These are phyloP conservation scores for Tetraselmis chui DNA, from an alignment of 139 green algal genomes.

Conservation along the genomic window DNA sequence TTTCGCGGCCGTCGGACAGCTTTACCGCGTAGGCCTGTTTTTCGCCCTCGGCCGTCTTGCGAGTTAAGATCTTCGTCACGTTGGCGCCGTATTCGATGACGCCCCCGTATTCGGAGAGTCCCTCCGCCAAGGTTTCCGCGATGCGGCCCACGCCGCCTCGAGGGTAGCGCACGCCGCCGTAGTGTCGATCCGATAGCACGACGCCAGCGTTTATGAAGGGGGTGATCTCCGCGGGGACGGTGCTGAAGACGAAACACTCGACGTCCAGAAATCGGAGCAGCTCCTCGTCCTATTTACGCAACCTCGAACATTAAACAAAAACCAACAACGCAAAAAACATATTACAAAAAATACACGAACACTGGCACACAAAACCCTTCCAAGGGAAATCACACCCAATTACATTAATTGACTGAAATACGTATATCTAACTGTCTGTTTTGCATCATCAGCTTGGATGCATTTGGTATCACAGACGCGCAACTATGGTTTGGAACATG, in stretches of 20 bases:
- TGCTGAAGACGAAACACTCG: slow-evolving; percentile 94
- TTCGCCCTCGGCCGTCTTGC: slow-evolving; percentile 27
- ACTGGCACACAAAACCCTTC: no score
- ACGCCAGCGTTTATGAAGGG: slow-evolving; percentile 95
- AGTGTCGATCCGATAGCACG: slow-evolving; percentile 65
- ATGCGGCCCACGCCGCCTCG: slow-evolving; percentile 83
- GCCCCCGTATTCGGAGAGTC: slow-evolving; percentile 60
- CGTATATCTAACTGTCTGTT: no score
- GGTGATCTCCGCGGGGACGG: slow-evolving; percentile 75
- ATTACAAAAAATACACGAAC: no score
- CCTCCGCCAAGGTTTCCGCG: slow-evolving; percentile 60
- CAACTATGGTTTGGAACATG: no score
- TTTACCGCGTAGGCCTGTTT: slow-evolving; percentile 55
- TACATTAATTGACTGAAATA: no score
- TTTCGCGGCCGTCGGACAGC: slow-evolving; percentile 72
- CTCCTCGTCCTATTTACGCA: slow-evolving; percentile 79
- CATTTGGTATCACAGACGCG: no score
- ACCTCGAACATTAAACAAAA: no score
- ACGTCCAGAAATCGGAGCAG: slow-evolving; percentile 94
- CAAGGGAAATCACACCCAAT: no score
- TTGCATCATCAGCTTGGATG: no score
- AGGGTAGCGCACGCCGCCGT: slow-evolving; percentile 95
- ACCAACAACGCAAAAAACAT: no score
- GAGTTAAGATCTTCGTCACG: slow-evolving; percentile 76
- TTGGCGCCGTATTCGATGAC: slow-evolving; percentile 85